These are phyloP conservation scores for Cryoendolithus antarcticus DNA, from an alignment of 2,329 filamentous ascomycete species.

Conservation along the genomic window DNA sequence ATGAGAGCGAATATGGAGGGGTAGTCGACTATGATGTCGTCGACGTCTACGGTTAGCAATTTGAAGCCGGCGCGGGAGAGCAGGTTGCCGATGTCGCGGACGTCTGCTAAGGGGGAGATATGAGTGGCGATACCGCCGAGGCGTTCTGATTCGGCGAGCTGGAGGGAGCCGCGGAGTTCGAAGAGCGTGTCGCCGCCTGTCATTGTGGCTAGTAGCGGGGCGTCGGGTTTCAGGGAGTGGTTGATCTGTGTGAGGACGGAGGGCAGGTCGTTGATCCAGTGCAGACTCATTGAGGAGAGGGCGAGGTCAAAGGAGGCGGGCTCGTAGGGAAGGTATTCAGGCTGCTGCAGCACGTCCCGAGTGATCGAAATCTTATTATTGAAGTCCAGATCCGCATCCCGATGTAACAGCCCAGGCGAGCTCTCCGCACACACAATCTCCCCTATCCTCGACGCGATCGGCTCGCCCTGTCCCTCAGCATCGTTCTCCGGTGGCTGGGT, in stretches of 20 bases:
- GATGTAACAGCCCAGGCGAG: constrained; percentile 63
- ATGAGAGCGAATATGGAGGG: constrained; percentile 83
- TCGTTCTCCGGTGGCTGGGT: constrained; percentile 52
- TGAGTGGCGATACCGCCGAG: constrained; percentile 85
- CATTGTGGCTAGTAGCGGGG: constrained; percentile 91
- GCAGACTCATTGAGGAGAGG: constrained; percentile 75
- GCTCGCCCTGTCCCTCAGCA: constrained; percentile 45
- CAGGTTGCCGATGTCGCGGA: constrained; percentile 78
- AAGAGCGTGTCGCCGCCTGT: constrained; percentile 88
- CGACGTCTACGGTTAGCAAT: constrained; percentile 90
- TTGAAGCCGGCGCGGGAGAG: constrained; percentile 83
- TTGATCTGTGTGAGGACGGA: constrained; percentile 76
- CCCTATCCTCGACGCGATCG: constrained; percentile 58
- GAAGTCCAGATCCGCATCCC: constrained; percentile 63
- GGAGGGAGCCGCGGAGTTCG: constrained; percentile 83
- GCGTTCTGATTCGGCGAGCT: constrained; percentile 82
- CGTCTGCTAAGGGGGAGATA: constrained; percentile 82
- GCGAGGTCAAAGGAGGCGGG: constrained; percentile 76
- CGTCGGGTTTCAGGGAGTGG: constrained; percentile 74
- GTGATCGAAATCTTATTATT: constrained; percentile 61
- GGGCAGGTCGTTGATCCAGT: constrained; percentile 97
- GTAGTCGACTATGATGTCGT: constrained; percentile 93
- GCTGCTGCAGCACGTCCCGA: constrained; percentile 60
- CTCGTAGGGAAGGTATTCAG: constrained; percentile 64
- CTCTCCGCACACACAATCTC: constrained; percentile 73